Evolutionary conservation across 2,329 filamentous ascomycete genomes (phyloP).

Genomic region (Claviceps cyperi): DNA sequence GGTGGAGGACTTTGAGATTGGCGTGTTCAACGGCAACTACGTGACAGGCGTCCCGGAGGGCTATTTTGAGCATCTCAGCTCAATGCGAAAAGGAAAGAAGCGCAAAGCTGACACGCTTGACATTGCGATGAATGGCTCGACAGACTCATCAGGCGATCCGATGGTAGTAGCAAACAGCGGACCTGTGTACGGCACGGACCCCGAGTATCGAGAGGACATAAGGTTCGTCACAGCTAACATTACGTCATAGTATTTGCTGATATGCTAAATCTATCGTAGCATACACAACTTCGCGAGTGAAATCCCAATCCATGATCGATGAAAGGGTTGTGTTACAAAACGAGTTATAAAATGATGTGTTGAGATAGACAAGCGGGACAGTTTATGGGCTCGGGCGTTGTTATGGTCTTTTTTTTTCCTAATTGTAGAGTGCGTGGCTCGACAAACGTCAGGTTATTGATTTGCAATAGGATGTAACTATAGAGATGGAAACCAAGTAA

Average conservation of each 20-base stretch:
- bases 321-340: no score
- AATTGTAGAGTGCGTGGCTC: no score
- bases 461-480: no score
- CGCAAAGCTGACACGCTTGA: not conserved
- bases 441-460: no score
- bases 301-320: not conserved
- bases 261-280: not conserved
- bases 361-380: not conserved
- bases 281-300: slow-evolving; percentile 2
- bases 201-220: slow-evolving; percentile 4
- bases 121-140: not conserved
- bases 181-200: not conserved
- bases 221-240: slow-evolving; percentile 1
- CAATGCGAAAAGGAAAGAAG: slow-evolving; percentile 37
- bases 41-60: slow-evolving; percentile 62
- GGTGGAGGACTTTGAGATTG: slow-evolving; percentile 63
- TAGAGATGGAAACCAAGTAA: no score
- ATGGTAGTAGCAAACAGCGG: not conserved
- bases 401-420: not conserved
- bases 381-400: not conserved
- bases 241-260: not conserved
- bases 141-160: not conserved
- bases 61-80: slow-evolving; percentile 72
- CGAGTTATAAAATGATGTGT: not conserved
- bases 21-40: slow-evolving; percentile 83